Conservation (phyloP, 768 basidiomycete genomes). For the Amanita pallidorosea region DNA sequence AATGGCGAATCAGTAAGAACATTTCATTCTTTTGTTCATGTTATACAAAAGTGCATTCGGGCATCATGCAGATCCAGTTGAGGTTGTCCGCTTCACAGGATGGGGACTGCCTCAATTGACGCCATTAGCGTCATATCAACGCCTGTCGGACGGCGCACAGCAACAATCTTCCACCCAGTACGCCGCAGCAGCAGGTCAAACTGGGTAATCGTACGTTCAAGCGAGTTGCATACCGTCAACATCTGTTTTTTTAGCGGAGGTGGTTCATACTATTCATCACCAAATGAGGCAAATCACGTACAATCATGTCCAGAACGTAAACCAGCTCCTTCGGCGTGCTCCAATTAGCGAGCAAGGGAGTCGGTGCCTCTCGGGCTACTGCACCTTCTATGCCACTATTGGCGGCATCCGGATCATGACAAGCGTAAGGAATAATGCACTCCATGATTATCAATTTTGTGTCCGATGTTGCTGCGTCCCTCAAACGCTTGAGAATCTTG, state of each 20-base stretch:
- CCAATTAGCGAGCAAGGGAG: conserved; percentile 26
- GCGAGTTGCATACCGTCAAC: conserved; percentile 26
- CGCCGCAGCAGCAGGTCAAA: conserved; percentile 15
- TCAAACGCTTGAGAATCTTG: conserved; percentile 21
- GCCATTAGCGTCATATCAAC: conserved; percentile 10
- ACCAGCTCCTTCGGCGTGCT: conserved; percentile 25
- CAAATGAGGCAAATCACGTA: conserved; percentile 11
- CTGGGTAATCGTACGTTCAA: conserved; percentile 26
- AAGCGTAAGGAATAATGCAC: conserved; percentile 18
- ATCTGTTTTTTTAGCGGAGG: conserved; percentile 16
- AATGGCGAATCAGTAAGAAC: no score
- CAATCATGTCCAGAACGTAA: conserved; percentile 23
- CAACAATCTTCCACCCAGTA: conserved; percentile 23
- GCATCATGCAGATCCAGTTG: no score
- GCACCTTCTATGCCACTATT: conserved; percentile 12
- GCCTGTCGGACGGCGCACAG: conserved; percentile 13
- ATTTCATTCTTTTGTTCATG: no score
- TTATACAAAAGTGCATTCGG: no score
- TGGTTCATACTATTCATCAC: no score
- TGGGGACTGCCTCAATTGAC: conserved; percentile 16
- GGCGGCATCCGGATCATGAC: neutral
- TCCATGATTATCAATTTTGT: conserved; percentile 27
- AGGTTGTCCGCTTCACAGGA: neutral
- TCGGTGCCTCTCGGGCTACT: conserved; percentile 16
- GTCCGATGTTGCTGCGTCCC: conserved; percentile 17